A percentile compares a stretch with the other conserved stretches of the same genome.
Conservation (phyloP, 2,329 filamentous ascomycete species). For the Alternaria brassicae region DNA sequence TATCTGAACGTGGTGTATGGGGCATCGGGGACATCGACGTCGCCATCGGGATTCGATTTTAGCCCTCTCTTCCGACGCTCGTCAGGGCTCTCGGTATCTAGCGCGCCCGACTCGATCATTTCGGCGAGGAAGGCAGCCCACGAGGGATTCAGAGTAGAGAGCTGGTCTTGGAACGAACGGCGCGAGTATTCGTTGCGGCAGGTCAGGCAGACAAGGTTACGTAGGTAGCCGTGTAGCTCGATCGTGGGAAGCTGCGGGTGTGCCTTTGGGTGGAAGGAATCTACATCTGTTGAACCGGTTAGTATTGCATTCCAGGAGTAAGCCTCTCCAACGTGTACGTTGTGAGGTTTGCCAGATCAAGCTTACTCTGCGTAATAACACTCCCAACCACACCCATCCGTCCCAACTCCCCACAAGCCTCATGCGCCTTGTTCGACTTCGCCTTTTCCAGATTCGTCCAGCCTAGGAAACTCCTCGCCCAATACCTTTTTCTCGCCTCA, state of each 20-base stretch:
- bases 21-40: slow-evolving; percentile 86
- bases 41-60: slow-evolving; percentile 90
- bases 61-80: slow-evolving; percentile 73
- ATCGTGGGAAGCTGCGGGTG: slow-evolving; percentile 78
- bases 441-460: slow-evolving; percentile 84
- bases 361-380: slow-evolving; percentile 82
- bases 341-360: neutral
- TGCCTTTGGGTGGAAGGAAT: slow-evolving; percentile 84
- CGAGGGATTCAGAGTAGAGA: slow-evolving; percentile 80
- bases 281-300: slow-evolving; percentile 67
- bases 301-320: neutral
- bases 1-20: slow-evolving; percentile 92
- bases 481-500: slow-evolving; percentile 89
- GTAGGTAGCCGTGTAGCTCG: slow-evolving; percentile 90
- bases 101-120: slow-evolving; percentile 74
- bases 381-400: slow-evolving; percentile 73
- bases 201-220: slow-evolving; percentile 79
- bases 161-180: slow-evolving; percentile 74
- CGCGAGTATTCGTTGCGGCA: slow-evolving; percentile 77
- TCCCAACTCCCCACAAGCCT: slow-evolving; percentile 75
- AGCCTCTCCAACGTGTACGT: neutral
- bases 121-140: slow-evolving; percentile 81
- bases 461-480: slow-evolving; percentile 92
- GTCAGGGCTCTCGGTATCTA: slow-evolving; percentile 77
- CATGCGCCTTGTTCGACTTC: slow-evolving; percentile 80